Evolutionary conservation across 2,329 filamentous ascomycete genomes (phyloP).

Genomic region (Alternaria sp.): DNA sequence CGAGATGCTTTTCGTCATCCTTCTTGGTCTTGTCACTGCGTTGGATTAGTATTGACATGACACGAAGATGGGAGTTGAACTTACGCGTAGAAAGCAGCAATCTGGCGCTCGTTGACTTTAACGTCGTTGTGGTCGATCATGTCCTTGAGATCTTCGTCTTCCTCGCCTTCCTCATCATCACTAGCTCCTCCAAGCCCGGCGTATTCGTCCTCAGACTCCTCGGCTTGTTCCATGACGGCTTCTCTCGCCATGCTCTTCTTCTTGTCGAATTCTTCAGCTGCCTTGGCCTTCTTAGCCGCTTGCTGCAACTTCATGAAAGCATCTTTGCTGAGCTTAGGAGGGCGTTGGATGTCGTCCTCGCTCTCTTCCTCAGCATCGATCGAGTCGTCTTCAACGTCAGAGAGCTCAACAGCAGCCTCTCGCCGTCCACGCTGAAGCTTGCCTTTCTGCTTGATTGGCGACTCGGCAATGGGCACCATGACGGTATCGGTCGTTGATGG

Average conservation of each 20-base stretch:
- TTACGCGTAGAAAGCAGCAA: constrained; percentile 90
- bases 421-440: constrained; percentile 58
- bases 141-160: constrained; percentile 76
- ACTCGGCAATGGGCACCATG: constrained; percentile 63
- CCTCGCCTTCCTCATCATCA: constrained; percentile 81
- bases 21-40: constrained; percentile 77
- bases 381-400: constrained; percentile 56
- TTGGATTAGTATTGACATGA: constrained; percentile 19
- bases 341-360: constrained; percentile 38
- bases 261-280: constrained; percentile 69
- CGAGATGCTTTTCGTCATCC: constrained; percentile 72
- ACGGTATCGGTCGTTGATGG: constrained; percentile 76
- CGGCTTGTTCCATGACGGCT: constrained; percentile 88
- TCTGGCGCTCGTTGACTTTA: constrained; percentile 76
- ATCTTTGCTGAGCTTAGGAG: constrained; percentile 49
- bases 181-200: constrained; percentile 89
- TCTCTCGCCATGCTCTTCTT: constrained; percentile 86
- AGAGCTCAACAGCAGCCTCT: constrained; percentile 48
- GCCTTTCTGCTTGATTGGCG: constrained; percentile 69
- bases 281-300: constrained; percentile 62
- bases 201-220: constrained; percentile 98
- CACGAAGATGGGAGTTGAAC: constrained; percentile 47
- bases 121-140: constrained; percentile 88
- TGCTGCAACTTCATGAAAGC: constrained; percentile 77
- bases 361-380: constrained; percentile 22